These are phyloP conservation scores for Paraconiothyrium brasiliense DNA, from an alignment of 2,329 filamentous ascomycete genomes.

Conservation along the genomic window DNA sequence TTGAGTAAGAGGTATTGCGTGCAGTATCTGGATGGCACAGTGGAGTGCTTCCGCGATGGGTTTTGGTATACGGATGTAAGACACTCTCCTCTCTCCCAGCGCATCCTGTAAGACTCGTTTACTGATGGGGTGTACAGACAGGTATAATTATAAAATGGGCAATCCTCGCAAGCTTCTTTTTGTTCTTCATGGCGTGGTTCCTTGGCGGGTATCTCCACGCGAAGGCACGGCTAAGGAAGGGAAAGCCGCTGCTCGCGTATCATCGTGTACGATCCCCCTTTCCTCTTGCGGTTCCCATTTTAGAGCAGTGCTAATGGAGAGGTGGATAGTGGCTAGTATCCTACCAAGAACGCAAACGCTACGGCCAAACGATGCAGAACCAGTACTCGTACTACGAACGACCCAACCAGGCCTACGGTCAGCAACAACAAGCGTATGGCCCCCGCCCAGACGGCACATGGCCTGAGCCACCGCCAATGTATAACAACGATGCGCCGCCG, in stretches of 20 bases:
- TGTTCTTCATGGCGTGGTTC: slow-evolving; percentile 69
- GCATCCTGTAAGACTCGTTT: neutral
- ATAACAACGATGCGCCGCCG: slow-evolving; percentile 48
- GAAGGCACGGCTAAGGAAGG: slow-evolving; percentile 70
- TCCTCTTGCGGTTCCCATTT: neutral
- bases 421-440: slow-evolving; percentile 29
- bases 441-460: slow-evolving; percentile 37
- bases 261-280: slow-evolving; percentile 62
- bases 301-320: neutral
- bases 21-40: slow-evolving; percentile 34
- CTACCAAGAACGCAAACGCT: slow-evolving; percentile 46
- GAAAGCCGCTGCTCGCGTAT: slow-evolving; percentile 72
- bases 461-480: slow-evolving; percentile 46
- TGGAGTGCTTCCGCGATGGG: slow-evolving; percentile 41
- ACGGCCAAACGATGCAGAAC: slow-evolving; percentile 45
- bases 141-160: slow-evolving; percentile 76
- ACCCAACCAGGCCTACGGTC: slow-evolving; percentile 13
- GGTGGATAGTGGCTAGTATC: slow-evolving; percentile 53
- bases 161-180: slow-evolving; percentile 70
- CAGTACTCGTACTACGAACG: slow-evolving; percentile 52
- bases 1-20: slow-evolving; percentile 41
- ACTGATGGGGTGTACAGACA: slow-evolving; percentile 53
- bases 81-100: neutral
- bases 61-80: slow-evolving; percentile 48
- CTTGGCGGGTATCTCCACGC: slow-evolving; percentile 76